Base-by-base conservation (phyloP, 2,329 filamentous ascomycete genomes). In the Emericellopsis cladophorae region DNA sequence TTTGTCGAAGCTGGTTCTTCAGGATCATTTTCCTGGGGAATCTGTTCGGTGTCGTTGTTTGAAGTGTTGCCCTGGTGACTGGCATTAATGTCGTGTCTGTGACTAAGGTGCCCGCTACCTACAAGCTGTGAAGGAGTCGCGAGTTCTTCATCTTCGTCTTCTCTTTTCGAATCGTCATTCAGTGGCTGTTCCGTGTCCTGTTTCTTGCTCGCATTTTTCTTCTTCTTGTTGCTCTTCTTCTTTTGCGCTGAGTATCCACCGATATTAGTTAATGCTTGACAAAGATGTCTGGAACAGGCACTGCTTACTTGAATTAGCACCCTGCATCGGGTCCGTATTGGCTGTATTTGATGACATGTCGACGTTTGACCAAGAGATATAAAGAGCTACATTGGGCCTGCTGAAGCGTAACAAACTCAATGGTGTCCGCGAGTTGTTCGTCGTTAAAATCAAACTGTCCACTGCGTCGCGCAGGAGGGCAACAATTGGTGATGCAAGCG, bases 181-280 rank as follows among this genome's bases (percentile, higher is more conserved):
- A 51, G 59, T 39, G 59, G 50, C 42, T 60, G 57, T 38, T 53
- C 47, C 10, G 58, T 46, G 16, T 64, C 61, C 50, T 68, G 70
- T 43, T 60, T 55, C 54, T 70, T 72, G 54, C 60, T 61, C 36
- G 63, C 62, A 49, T 68, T 72, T 65, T 72, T 75, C 63, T 74
- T 77, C 60, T 75, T 77, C 51, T 70, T 76, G 51, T 67, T 70
- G 54, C 67, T 70, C 62, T 72, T 76, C 61, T 74, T 76, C 59
- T 70, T 73, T 39, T 65, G 51, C 50, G 60, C 64, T 65, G 53
- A 44, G 49, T 7, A 29, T 29, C 26, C 8, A 29, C 26, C 26
- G 12, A 12, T 29, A 7, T 29, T 29, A 29, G 26, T 12, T 29
- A 7, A 12, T 29, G 26, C 29, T 40, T 12, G 10, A 22, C 9